Evolutionary conservation across 768 basidiomycete species (phyloP).

Genomic region (Lactarius trivialis): DNA sequence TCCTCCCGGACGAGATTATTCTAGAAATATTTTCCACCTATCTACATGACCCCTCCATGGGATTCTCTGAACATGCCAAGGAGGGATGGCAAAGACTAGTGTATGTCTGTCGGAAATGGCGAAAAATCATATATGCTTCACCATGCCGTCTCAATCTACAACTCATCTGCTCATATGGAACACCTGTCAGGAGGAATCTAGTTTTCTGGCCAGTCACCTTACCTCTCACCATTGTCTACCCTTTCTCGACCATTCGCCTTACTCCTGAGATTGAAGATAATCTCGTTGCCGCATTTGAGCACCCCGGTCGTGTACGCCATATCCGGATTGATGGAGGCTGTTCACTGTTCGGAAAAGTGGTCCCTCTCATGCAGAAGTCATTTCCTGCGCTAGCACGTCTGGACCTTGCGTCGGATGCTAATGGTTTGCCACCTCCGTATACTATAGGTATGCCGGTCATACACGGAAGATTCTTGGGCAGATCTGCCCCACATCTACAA

Average conservation of each 20-base stretch:
- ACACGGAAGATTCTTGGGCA: not conserved
- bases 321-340: too few species aligned
- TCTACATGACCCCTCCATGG: too few species aligned
- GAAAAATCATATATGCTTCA: too few species aligned
- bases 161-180: not conserved
- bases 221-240: not conserved
- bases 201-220: too few species aligned
- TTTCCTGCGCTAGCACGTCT: not conserved
- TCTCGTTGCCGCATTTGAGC: too few species aligned
- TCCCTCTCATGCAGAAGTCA: not conserved
- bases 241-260: not conserved
- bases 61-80: too few species aligned
- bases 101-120: too few species aligned
- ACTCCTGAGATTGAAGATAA: too few species aligned
- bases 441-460: not conserved
- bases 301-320: too few species aligned
- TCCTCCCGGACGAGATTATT: too few species aligned
- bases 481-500: not conserved
- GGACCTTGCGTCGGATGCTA: not conserved
- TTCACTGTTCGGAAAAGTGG: not conserved
- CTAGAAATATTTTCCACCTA: too few species aligned
- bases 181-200: not conserved
- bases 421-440: not conserved
- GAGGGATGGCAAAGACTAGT: not conserved
- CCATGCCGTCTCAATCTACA: not conserved